Evolutionary conservation across 1,284 basidiomycete species (phyloP).

Genomic region (Pseudozyma thailandica): DNA sequence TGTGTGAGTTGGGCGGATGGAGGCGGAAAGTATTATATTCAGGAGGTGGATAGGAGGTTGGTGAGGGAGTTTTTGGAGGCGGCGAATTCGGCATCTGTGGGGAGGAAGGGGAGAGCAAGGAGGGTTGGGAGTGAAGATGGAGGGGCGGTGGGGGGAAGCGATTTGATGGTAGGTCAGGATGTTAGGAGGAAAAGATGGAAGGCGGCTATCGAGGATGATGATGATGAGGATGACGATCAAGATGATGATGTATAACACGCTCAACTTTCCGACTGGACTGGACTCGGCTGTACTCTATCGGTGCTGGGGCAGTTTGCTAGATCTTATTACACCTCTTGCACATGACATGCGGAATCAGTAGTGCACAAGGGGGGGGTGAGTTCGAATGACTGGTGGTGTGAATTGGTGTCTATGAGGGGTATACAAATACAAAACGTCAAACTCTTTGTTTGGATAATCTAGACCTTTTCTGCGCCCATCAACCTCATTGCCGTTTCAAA

Average conservation of each 20-base stretch:
- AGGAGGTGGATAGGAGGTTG: slow-evolving; percentile 51
- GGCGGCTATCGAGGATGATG: slow-evolving; percentile 28
- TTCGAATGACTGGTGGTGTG: too few species aligned
- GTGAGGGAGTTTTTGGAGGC: slow-evolving; percentile 38
- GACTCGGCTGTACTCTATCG: too few species aligned
- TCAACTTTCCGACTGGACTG: too few species aligned
- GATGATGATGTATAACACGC: background rate
- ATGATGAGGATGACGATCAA: slow-evolving; percentile 22
- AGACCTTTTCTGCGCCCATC: slow-evolving; percentile 59
- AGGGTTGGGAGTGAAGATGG: slow-evolving; percentile 6
- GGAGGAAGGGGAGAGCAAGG: background rate
- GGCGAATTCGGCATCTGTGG: background rate
- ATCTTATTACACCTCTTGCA: background rate
- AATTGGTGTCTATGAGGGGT: too few species aligned
- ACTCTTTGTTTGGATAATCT: background rate
- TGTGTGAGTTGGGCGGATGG: slow-evolving; percentile 66
- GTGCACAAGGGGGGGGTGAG: too few species aligned
- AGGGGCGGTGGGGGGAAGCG: background rate
- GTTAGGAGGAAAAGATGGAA: slow-evolving; percentile 40
- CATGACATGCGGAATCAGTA: too few species aligned
- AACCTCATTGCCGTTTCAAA: slow-evolving; percentile 64
- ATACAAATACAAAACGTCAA: background rate
- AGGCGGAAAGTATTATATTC: slow-evolving; percentile 65
- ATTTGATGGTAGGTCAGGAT: slow-evolving; percentile 34
- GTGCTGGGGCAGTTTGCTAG: too few species aligned